Evolutionary conservation across 179 eudicot species (phyloP).

Genomic region (Beta lomatogona): DNA sequence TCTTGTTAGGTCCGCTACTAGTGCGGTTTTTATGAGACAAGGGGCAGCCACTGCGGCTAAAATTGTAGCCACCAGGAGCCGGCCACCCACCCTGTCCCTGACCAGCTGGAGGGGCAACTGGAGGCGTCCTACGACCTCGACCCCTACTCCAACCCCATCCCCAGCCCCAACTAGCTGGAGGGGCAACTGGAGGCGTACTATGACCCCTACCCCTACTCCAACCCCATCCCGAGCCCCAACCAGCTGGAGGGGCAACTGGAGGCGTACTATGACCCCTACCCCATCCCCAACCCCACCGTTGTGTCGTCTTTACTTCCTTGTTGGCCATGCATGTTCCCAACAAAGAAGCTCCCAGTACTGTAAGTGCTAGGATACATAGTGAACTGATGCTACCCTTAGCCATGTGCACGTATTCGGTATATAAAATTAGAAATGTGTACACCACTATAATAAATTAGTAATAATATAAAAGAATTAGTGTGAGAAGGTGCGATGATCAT

Average conservation of each 20-base stretch:
- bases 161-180: not conserved
- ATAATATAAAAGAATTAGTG: not conserved
- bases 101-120: not conserved
- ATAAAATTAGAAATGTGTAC: not conserved
- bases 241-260: not conserved
- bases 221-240: not conserved
- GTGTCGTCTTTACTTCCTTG: not conserved
- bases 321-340: conserved; percentile 22
- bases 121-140: not conserved
- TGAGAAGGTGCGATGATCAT: not conserved
- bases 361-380: not conserved
- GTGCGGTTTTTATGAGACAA: conserved; percentile 5
- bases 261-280: not conserved
- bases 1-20: conserved; percentile 23
- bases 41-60: conserved; percentile 6
- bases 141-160: not conserved
- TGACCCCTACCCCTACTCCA: not conserved
- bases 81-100: conserved; percentile 5
- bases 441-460: not conserved
- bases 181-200: not conserved
- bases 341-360: conserved; percentile 8
- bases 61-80: conserved; percentile 4
- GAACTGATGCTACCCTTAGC: not conserved
- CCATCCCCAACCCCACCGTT: not conserved
- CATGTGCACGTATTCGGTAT: too few relatives aligned